These are phyloP conservation scores for Ensete glaucum DNA, from an alignment of 176 grass and related monocot genomes.

Conservation along the genomic window DNA sequence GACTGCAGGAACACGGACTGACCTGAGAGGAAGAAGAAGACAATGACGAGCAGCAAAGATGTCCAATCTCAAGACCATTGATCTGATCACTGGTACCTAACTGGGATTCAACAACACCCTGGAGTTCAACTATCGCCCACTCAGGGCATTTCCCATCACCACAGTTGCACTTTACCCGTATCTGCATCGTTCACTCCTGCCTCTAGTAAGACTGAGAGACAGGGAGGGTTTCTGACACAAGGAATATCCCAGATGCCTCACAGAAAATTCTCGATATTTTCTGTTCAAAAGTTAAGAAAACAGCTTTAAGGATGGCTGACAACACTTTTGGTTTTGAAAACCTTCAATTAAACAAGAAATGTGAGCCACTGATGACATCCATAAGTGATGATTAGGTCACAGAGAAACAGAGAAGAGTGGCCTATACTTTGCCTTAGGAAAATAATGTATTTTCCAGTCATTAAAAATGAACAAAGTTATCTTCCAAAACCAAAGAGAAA, in stretches of 20 bases:
- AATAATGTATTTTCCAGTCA: too few relatives aligned
- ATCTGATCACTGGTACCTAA: slow-evolving; percentile 35
- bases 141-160: slow-evolving; percentile 50
- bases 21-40: slow-evolving; percentile 43
- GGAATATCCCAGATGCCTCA: neutral
- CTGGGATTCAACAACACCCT: slow-evolving; percentile 76
- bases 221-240: neutral
- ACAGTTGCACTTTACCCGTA: slow-evolving; percentile 61
- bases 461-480: too few relatives aligned
- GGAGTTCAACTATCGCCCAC: slow-evolving; percentile 85
- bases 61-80: slow-evolving; percentile 72
- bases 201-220: neutral
- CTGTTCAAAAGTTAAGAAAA: too few relatives aligned
- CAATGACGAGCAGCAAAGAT: slow-evolving; percentile 49
- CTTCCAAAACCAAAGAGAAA: too few relatives aligned
- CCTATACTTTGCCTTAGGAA: too few relatives aligned
- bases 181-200: slow-evolving; percentile 40
- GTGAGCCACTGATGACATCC: too few relatives aligned
- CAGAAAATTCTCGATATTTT: neutral
- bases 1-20: neutral
- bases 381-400: too few relatives aligned
- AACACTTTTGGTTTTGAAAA: too few relatives aligned
- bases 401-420: too few relatives aligned
- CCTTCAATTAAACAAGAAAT: too few relatives aligned
- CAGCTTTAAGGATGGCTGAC: too few relatives aligned